Conservation (phyloP, 2,329 filamentous ascomycete genomes). For the Clonostachys sp. region DNA sequence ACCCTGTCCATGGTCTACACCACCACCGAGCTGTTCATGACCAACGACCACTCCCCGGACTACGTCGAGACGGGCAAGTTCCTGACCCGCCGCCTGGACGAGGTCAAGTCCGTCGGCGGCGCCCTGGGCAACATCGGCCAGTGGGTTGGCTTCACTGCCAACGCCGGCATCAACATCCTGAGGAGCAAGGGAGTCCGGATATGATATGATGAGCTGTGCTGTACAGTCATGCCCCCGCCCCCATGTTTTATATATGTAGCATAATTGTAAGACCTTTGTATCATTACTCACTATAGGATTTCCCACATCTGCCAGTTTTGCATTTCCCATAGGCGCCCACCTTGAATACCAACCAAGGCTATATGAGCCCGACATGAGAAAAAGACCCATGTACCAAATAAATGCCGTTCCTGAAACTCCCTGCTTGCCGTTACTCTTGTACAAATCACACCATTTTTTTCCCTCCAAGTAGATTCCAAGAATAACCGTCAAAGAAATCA, state of each 20-base stretch:
- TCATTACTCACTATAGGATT: no score
- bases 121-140: constrained; percentile 61
- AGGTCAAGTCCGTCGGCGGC: constrained; percentile 58
- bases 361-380: neutral
- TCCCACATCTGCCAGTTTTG: no score
- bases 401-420: no score
- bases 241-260: constrained; percentile 1
- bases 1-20: constrained; percentile 58
- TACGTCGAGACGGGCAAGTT: constrained; percentile 78
- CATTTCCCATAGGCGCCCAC: no score
- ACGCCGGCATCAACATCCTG: constrained; percentile 73
- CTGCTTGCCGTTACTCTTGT: no score
- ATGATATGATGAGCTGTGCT: constrained; percentile 30
- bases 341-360: neutral
- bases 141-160: constrained; percentile 79
- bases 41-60: constrained; percentile 71
- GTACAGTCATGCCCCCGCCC: neutral
- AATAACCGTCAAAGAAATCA: no score
- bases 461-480: no score
- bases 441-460: no score
- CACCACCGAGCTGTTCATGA: constrained; percentile 88
- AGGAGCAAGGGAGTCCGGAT: constrained; percentile 85
- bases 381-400: no score
- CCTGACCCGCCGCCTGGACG: constrained; percentile 68
- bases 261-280: neutral